Evolutionary conservation across 345 rosid genomes (phyloP).

Genomic region (Populus tremula): DNA sequence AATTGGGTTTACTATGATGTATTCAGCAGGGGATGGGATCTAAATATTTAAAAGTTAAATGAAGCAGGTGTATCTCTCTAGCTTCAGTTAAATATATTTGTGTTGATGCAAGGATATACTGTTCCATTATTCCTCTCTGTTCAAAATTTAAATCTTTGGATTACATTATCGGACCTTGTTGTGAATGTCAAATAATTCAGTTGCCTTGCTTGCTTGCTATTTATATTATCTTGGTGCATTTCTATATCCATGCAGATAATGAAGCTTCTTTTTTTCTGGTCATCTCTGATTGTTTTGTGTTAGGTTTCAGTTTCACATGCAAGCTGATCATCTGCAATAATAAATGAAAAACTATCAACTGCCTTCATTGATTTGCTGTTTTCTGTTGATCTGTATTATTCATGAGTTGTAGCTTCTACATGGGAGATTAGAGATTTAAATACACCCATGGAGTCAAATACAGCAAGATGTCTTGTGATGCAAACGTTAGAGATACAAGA

Average conservation of each 20-base stretch:
- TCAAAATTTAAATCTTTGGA: not conserved
- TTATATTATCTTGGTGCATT: slow-evolving; percentile 4
- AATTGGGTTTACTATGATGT: not conserved
- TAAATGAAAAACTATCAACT: not conserved
- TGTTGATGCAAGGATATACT: not conserved
- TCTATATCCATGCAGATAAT: not conserved
- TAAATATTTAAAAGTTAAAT: not conserved
- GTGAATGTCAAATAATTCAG: not conserved
- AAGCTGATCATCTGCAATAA: not conserved
- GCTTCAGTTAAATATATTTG: not conserved
- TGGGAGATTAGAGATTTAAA: slow-evolving; percentile 85
- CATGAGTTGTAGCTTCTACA: slow-evolving; percentile 57
- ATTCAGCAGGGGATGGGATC: not conserved
- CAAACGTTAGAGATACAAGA: slow-evolving; percentile 80
- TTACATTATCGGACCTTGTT: not conserved
- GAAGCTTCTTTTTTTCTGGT: not conserved
- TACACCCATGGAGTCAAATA: slow-evolving; percentile 53
- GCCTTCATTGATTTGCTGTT: slow-evolving; percentile 6
- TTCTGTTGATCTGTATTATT: not conserved
- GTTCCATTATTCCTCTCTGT: not conserved
- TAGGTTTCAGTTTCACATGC: not conserved
- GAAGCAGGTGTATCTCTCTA: not conserved
- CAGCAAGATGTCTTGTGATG: slow-evolving; percentile 67
- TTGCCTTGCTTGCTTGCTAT: not conserved
- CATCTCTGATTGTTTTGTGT: slow-evolving; percentile 2